A percentile compares a stretch with the other conserved stretches of the same genome.
phyloP scores from a whole-genome alignment of 257 asterid genomes.

The Rehmannia glutinosa region DNA sequence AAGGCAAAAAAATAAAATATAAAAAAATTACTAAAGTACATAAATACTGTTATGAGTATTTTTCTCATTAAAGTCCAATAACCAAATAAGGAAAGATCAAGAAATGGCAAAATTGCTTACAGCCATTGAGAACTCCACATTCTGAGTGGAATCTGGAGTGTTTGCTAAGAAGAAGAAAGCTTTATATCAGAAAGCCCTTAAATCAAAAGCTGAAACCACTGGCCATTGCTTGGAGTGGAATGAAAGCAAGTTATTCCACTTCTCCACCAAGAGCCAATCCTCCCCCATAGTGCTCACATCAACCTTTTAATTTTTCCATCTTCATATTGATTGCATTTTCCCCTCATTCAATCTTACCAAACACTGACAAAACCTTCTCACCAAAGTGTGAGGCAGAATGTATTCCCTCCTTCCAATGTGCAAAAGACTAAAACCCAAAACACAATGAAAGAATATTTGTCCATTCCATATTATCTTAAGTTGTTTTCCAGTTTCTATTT shows the following conservation, averaged over 20 bases:
- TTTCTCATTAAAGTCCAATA: background rate
- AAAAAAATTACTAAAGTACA: too few species aligned
- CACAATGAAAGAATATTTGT: slow-evolving; percentile 28
- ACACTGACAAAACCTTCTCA: slow-evolving; percentile 34
- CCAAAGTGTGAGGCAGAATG: slow-evolving; percentile 28
- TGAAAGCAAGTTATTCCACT: slow-evolving; percentile 36
- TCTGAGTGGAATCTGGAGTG: background rate
- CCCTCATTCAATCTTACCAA: slow-evolving; percentile 36
- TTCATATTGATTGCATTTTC: slow-evolving; percentile 20
- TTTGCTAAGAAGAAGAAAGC: slow-evolving; percentile 23
- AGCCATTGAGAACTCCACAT: background rate
- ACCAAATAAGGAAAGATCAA: too few species aligned
- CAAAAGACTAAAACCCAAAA: slow-evolving; percentile 17
- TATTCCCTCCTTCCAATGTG: slow-evolving; percentile 13
- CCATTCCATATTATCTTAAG: slow-evolving; percentile 17
- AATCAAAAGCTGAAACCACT: slow-evolving; percentile 21
- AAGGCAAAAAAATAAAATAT: too few species aligned
- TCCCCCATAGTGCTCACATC: slow-evolving; percentile 23
- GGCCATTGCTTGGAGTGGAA: slow-evolving; percentile 50
- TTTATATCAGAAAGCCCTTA: slow-evolving; percentile 21
- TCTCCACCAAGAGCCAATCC: slow-evolving; percentile 24
- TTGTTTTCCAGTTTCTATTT: background rate
- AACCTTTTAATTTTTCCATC: slow-evolving; percentile 36
- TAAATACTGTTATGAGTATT: too few species aligned
- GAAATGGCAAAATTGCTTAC: background rate